phyloP scores from a whole-genome alignment of 2,329 filamentous ascomycete species.

The Xylariaceae sp. region DNA sequence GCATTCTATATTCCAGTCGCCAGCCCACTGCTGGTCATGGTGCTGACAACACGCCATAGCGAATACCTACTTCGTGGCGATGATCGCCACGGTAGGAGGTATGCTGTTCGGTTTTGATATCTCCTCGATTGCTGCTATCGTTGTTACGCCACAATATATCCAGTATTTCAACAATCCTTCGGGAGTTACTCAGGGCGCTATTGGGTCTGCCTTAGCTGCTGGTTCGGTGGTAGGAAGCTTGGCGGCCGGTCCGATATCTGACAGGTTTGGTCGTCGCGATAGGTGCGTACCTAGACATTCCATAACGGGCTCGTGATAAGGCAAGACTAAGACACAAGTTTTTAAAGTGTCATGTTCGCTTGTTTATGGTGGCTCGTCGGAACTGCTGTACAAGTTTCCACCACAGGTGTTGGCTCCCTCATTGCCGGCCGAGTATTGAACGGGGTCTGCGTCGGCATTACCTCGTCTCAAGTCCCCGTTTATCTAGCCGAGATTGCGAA shows the following conservation, averaged over 20 bases:
- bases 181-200: slow-evolving; percentile 45
- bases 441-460: slow-evolving; percentile 61
- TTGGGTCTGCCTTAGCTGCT: slow-evolving; percentile 47
- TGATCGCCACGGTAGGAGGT: slow-evolving; percentile 30
- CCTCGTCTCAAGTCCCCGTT: slow-evolving; percentile 61
- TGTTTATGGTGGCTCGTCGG: slow-evolving; percentile 50
- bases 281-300: slow-evolving; percentile 16
- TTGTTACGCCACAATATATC: slow-evolving; percentile 46
- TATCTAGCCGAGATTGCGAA: slow-evolving; percentile 63
- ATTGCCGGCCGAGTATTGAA: slow-evolving; percentile 55
- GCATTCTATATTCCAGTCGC: slow-evolving; percentile 1
- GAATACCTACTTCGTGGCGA: slow-evolving; percentile 31
- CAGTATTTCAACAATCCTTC: slow-evolving; percentile 46
- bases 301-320: not conserved
- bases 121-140: slow-evolving; percentile 53
- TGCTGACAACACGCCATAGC: slow-evolving; percentile 14
- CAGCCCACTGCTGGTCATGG: not conserved
- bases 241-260: slow-evolving; percentile 44
- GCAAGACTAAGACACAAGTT: slow-evolving; percentile 8
- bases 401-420: slow-evolving; percentile 51
- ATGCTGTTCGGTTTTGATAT: slow-evolving; percentile 51
- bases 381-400: slow-evolving; percentile 53
- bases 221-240: slow-evolving; percentile 47
- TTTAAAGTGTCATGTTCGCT: slow-evolving; percentile 38
- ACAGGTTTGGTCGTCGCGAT: slow-evolving; percentile 42